phyloP scores from a whole-genome alignment of 2,329 filamentous ascomycete species.

The Colletotrichum sojae region DNA sequence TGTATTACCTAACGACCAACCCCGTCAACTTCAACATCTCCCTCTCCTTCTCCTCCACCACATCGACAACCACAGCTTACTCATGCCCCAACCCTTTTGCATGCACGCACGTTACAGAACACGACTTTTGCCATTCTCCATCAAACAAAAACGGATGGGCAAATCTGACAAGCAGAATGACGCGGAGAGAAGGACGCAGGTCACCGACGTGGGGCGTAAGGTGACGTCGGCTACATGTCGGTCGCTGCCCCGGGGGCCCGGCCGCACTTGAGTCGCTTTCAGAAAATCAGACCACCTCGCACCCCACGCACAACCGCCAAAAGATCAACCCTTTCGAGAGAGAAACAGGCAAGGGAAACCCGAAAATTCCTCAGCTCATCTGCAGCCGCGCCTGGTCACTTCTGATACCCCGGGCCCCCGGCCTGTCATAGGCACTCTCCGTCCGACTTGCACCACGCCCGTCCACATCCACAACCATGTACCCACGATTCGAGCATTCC shows the following conservation, averaged over 20 bases:
- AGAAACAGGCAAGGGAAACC: constrained; percentile 24
- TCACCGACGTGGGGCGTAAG: constrained; percentile 22
- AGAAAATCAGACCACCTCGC: constrained; percentile 39
- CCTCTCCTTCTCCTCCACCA: neutral
- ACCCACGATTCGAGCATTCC: constrained; percentile 9
- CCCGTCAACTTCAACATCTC: neutral
- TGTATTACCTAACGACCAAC: neutral
- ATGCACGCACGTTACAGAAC: constrained; percentile 25
- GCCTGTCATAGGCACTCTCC: constrained; percentile 18
- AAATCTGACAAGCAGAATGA: neutral
- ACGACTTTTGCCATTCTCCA: neutral
- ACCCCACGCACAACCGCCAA: constrained; percentile 26
- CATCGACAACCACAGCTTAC: constrained; percentile 7
- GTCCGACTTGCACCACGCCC: neutral
- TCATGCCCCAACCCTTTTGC: constrained; percentile 1
- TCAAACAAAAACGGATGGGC: constrained; percentile 7
- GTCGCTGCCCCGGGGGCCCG: constrained; percentile 10
- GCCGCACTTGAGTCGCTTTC: constrained; percentile 27
- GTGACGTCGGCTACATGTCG: constrained; percentile 34
- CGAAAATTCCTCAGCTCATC: constrained; percentile 36
- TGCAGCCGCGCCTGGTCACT: constrained; percentile 21
- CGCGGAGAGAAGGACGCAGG: constrained; percentile 5
- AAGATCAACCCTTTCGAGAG: constrained; percentile 11
- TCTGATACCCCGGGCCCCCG: constrained; percentile 6
- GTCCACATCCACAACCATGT: neutral